These are phyloP conservation scores for Euphrasia arctica DNA, from an alignment of 305 asterid genomes.

Conservation along the genomic window DNA sequence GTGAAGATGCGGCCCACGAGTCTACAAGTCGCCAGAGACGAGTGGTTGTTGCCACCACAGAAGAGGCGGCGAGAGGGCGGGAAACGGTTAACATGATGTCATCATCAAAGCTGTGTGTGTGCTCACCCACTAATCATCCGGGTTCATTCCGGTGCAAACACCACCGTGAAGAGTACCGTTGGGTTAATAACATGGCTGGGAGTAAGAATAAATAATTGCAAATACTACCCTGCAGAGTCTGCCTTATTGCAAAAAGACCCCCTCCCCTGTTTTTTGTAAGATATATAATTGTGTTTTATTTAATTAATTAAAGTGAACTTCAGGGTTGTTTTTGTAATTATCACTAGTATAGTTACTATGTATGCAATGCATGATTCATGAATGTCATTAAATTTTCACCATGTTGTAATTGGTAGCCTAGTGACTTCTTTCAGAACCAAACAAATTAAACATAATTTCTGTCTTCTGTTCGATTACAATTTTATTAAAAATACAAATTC, in stretches of 20 bases:
- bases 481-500: too few species aligned
- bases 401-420: too few species aligned
- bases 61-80: slow-evolving; percentile 30
- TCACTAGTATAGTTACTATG: background rate
- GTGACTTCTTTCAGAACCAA: too few species aligned
- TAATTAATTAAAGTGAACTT: background rate
- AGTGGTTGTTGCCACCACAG: slow-evolving; percentile 24
- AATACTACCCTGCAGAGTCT: background rate
- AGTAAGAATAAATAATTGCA: slow-evolving; percentile 26
- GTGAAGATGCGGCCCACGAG: slow-evolving; percentile 21
- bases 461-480: too few species aligned
- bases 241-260: background rate
- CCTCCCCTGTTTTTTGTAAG: background rate
- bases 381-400: too few species aligned
- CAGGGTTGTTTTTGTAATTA: background rate
- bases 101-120: slow-evolving; percentile 45
- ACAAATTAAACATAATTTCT: too few species aligned
- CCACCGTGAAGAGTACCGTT: slow-evolving; percentile 66
- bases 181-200: slow-evolving; percentile 37
- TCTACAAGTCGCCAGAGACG: slow-evolving; percentile 19
- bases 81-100: slow-evolving; percentile 15
- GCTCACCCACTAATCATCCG: slow-evolving; percentile 86
- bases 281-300: background rate
- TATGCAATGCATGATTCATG: background rate
- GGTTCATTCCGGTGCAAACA: slow-evolving; percentile 89